phyloP scores from a whole-genome alignment of 164 flowering plant genomes.

The Nymphaea colorata region DNA sequence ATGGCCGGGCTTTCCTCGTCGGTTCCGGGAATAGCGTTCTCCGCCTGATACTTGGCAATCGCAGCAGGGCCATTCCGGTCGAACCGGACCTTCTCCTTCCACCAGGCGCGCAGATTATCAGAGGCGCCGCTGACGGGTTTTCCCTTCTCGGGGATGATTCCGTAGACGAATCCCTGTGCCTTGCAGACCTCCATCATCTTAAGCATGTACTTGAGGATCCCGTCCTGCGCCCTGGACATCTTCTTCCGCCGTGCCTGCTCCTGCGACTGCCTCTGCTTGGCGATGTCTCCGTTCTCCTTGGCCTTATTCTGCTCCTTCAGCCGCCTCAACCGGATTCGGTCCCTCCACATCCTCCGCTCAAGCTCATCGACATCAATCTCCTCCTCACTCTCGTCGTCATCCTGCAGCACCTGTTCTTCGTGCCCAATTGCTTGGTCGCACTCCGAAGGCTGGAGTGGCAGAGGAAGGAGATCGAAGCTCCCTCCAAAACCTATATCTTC shows the following conservation, averaged over 20 bases:
- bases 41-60: slow-evolving; percentile 52
- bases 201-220: slow-evolving; percentile 72
- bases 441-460: not conserved
- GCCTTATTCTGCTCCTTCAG: slow-evolving; percentile 40
- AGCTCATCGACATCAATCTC: slow-evolving; percentile 47
- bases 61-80: slow-evolving; percentile 88
- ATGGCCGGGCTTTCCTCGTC: slow-evolving; percentile 17
- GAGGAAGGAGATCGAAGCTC: not conserved
- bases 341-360: slow-evolving; percentile 51
- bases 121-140: slow-evolving; percentile 87
- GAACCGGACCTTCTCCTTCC: slow-evolving; percentile 83
- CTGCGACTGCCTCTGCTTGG: slow-evolving; percentile 39
- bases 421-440: not conserved
- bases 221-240: slow-evolving; percentile 88
- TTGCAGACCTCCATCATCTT: slow-evolving; percentile 94
- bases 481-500: not conserved
- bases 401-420: not conserved
- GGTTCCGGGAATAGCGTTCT: slow-evolving; percentile 31
- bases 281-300: slow-evolving; percentile 27
- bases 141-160: slow-evolving; percentile 84
- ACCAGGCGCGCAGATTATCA: slow-evolving; percentile 82
- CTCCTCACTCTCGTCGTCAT: slow-evolving; percentile 30
- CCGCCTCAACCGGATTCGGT: slow-evolving; percentile 28
- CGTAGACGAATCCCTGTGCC: slow-evolving; percentile 87
- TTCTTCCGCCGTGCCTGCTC: slow-evolving; percentile 85